Evolutionary conservation across 805 yeast genomes (phyloP), one percentile per base, ranked within the genome.

Genomic region (Citeromyces matritensis): DNA sequence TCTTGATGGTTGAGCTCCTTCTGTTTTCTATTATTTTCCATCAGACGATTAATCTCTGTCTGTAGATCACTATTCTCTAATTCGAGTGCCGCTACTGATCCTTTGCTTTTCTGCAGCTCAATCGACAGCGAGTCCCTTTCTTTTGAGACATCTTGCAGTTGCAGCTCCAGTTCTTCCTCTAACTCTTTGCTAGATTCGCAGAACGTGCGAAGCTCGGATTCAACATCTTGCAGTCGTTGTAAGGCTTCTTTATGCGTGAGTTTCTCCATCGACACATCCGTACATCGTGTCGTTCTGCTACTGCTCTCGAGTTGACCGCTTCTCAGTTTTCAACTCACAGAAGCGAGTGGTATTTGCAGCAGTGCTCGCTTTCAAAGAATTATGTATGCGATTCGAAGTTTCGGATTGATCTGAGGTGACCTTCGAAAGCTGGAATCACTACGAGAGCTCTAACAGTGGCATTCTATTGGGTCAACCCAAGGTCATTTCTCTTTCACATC

Each of bases 91-190:
- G 4, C 11, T 23, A 15, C n/a, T 24, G 8, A n/a, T 30, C 33
- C 9, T 29, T 27, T 23, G 24, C 24, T 14, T 27, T 28, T 24
- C 11, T 38, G 10, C 14, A 35, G 12, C 5, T 34, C 29, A 4
- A 39, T 39, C 15, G 44, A 41, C n/a, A 47, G 30, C 4, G 37
- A 34, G 5, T 36, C 36, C 23, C 50, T 35, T 32, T 55, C 57
- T 5, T 40, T 31, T 19, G 37, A 40, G 10, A 49, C 40, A 4
- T 42, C 50, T 29, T 49, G 50, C 13, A 62, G 45, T 35, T 62
- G 68, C n/a, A 50, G 55, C 35, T 62, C 68, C 27, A 61, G 45
- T 1, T 63, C 65, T 30, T 47, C 58, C 34, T 63, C 69, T 23
- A 62, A 44, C 29, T 61, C 68, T 32, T 50, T 57, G 35, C 62